Evolutionary conservation across 1,284 basidiomycete species (phyloP), one percentile per base, ranked within the genome.

Genomic region (Butyriboletus regius): DNA sequence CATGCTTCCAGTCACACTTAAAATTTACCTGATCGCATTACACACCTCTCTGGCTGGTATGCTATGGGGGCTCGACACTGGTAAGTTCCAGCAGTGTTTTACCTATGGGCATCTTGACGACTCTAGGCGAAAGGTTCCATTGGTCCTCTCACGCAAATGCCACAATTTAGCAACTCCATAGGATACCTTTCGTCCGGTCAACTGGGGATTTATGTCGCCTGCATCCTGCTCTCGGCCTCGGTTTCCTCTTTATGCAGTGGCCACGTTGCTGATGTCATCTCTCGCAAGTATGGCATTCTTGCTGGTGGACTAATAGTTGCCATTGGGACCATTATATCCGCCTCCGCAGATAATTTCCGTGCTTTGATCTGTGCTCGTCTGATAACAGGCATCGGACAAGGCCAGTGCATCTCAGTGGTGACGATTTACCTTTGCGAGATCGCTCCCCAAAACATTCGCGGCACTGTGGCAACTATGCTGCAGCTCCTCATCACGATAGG

Each of bases 401-500:
- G 76, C 2, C 59, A 78, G 15, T 76, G 76, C 57, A 64, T 76
- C 42, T 73, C 72, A 1, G 69, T 71, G 6, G 69, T 75, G 47
- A 78, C 74, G 2, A 73, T 74, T 37, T 76, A 75, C 53, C 62
- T 69, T 3, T 67, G 70, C 47, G 74, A 77, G 56, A 72, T 75
- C 24, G 70, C 75, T 31, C 75, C 74, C 3, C 60, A 69, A 12
- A 57, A 62, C 31, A 66, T 71, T 33, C 68, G 75, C 46, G 75
- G 75, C 5, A 68, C 71, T 6, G 67, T 75, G 13, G 70, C 70
- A 20, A 71, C 70, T 15, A 69, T 70, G 50, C 54, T 74, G 6
- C 76, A 78, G 57, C 66, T 77, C 7, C 67, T 75, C 38, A 70
- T 73, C 49, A 73, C 73, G 1, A 56, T 74, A 32, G 77, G 76